Base-by-base conservation (phyloP, 805 yeast genomes). In the Diddensiella santjacobensis region DNA sequence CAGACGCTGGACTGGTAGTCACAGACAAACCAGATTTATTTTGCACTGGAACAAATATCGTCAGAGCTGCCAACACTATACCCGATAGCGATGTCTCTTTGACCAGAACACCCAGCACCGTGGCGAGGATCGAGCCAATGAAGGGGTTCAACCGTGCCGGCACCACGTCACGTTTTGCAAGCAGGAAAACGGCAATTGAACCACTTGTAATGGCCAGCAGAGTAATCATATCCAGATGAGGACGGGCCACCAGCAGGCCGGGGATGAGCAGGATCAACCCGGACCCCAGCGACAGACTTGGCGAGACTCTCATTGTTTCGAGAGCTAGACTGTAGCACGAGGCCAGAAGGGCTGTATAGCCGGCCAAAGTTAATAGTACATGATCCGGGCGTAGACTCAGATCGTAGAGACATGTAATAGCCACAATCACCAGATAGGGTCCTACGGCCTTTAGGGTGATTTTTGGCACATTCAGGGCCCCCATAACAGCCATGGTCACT, bases 131-230 rank as follows among this genome's bases (percentile, higher is more conserved):
- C 18, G 56, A 47, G 3, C 57, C 53, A 4, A 61, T 37, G 2
- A 52, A 39, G 3, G 59, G 56, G 44, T 64, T 64, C 46, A 49
- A 45, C 26, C 67, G 45, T 5, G 63, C 47, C 17, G 58, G 58
- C 11, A 47, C 49, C 15, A 60, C 42, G 42, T 63, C 67, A 10
- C 61, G 53, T 13, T 57, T 52, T 18, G 63, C 55, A 8, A 64
- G 47, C 17, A 60, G 40, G 44, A 61, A 64, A 6, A 64, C 66
- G 1, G 63, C 64, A 4, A 58, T 42, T 0, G 68, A 58, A 4
- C 63, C 60, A 30, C 60, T 50, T 3, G 67, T 52, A 19, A 64
- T 62, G 3, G 56, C 42, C 11, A 57, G 50, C 23, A 61, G 43
- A 15, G 55, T 42, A 24, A 55, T 17, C 15, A 48, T 37, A 38